Evolutionary conservation across 2,329 filamentous ascomycete species (phyloP), one percentile per base, ranked within the genome.

Genomic region (Aspergillus tamarii): DNA sequence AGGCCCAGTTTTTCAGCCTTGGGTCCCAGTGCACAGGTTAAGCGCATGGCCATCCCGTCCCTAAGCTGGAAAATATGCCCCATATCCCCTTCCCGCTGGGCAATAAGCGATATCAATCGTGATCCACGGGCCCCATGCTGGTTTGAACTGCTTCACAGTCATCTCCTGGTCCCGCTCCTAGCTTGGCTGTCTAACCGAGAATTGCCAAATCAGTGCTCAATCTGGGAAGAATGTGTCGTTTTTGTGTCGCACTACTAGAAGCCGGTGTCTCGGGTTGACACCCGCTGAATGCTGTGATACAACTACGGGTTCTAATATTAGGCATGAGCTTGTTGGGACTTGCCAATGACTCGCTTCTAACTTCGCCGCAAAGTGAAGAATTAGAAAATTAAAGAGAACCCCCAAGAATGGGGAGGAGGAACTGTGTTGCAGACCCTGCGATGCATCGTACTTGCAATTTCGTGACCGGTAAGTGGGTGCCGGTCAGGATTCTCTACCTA

Each of bases 301-400:
- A 41, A 55, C 32, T 39, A 36, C 32, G 32, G 52, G 52, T 55
- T 23, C 52, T 55, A 55, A 55, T 55, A 55, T 55, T 55, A 55
- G 52, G 36, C 32, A 36, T 39, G 52, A 55, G 52, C 52, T 55
- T 55, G 32, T 36, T 55, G 52, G n/a, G 5, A 26, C n/a, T 39
- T 21, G 8, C 5, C 12, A 36, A 36, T 54, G 7, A 21, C 52
- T 36, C 28, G 30, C 32, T 19, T 23, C 28, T 2, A 39, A 11
- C 16, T 8, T 55, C 52, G 16, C 28, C 48, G 16, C 23, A 11
- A 50, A 30, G 26, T 28, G 12, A 54, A 36, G 32, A 14, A 7
- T 12, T 4, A 14, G 8, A 28, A 30, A 23, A 23, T 28, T 2
- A 36, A 55, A 39, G 16, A 32, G 16, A 8, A 52, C 4, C 9